Base-by-base conservation (phyloP, 2,329 filamentous ascomycete genomes). In the Madurella mycetomatis region DNA sequence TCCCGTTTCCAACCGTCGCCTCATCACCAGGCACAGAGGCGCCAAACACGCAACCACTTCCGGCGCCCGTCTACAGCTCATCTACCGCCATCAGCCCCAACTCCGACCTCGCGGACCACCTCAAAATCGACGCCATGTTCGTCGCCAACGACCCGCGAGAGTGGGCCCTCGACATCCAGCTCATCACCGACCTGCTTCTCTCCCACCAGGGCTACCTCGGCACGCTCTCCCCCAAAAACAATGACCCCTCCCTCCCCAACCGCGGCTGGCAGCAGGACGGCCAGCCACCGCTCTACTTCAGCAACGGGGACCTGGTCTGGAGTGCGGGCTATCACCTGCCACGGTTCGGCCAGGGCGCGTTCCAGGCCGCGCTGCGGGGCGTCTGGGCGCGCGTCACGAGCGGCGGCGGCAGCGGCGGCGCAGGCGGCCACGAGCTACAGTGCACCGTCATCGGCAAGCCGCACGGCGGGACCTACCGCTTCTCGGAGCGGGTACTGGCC, bases 111-210 rank as follows among this genome's bases (percentile, higher is more conserved):
- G 68, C 51, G 0, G 66, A 73, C 9, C 71, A 76, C 9, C 78
- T 92, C 46, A 91, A 90, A 63, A 87, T 99, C 62, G 90, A 95
- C 66, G 91, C 92, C 30, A 83, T 97, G 30, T 87, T 97, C 65
- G 87, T 96, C 7, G 96, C 92, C 79, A 95, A 96, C 69, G 94
- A 97, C 70, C 92, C 94, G 3, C 83, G 94, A 53, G 94, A 99
- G 74, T 99, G 94, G 94, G 91, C 88, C 1, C 79, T 96, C 9
- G 92, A 97, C 69, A 84, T 84, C 2, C 88, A 95, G 67, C 75
- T 97, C 63, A 87, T 97, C 54, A 67, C 87, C 51, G 94, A 99
- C 70, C 74, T 96, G 11, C 75, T 97, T 7, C 78, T 95, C 41
- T 96, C 92, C 0, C 77, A 82, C 16, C 65, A 79, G n/a, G 94